phyloP scores from a whole-genome alignment of 768 basidiomycete genomes.

The Pleurotus platypus region DNA sequence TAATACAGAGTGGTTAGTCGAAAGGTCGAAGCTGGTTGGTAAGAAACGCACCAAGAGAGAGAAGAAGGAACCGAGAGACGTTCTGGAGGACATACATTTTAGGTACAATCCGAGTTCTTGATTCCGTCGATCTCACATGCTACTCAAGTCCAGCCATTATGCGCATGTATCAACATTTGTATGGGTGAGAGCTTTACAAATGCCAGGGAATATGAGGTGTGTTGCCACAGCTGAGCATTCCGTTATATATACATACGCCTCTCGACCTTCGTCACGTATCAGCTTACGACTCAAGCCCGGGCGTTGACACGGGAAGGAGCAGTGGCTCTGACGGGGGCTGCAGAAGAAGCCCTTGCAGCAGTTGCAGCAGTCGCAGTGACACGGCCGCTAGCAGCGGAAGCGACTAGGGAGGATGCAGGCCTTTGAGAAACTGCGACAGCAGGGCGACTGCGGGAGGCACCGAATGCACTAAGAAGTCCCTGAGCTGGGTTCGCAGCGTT shows the following conservation, averaged over 20 bases:
- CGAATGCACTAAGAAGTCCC: not conserved
- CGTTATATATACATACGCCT: too few species aligned
- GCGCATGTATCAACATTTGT: too few species aligned
- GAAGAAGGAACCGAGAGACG: not conserved
- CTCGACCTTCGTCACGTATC: too few species aligned
- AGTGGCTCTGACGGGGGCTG: not conserved
- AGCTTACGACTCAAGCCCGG: not conserved
- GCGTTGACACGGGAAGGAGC: not conserved
- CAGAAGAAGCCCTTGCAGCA: not conserved
- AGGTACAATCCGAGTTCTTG: constrained; percentile 2
- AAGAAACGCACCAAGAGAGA: constrained; percentile 1
- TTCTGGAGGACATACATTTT: constrained; percentile 4
- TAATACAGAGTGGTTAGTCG: not conserved
- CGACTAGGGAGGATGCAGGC: not conserved
- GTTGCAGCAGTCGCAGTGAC: not conserved
- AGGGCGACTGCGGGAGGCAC: not conserved
- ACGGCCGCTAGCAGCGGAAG: not conserved
- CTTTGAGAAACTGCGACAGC: not conserved
- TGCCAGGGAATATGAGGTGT: too few species aligned
- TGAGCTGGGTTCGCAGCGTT: not conserved
- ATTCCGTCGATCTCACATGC: too few species aligned
- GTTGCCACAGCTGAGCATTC: too few species aligned
- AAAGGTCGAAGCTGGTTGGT: constrained; percentile 3
- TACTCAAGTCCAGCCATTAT: too few species aligned
- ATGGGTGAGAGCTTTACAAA: too few species aligned